These are phyloP conservation scores for Curvularia hawaiiensis DNA, from an alignment of 2,329 filamentous ascomycete species.

Conservation along the genomic window DNA sequence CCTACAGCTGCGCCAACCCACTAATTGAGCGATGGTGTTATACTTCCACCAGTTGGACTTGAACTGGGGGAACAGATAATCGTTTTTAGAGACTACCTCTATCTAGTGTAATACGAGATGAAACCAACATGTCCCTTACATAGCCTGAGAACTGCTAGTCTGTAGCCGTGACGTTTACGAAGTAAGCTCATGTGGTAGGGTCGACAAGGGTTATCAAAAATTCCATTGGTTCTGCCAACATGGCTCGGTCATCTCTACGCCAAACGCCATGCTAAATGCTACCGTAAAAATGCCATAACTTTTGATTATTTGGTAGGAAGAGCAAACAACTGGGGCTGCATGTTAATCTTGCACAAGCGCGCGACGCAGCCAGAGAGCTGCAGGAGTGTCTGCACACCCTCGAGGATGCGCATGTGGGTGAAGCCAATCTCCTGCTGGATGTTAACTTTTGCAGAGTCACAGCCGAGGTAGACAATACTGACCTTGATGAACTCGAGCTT, in stretches of 20 bases:
- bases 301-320: slow-evolving; percentile 34
- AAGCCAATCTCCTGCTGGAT: slow-evolving; percentile 80
- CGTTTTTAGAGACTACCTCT: background rate
- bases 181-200: background rate
- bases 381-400: slow-evolving; percentile 92
- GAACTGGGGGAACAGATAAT: background rate
- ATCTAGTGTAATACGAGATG: background rate
- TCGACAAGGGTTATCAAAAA: background rate
- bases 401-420: slow-evolving; percentile 98
- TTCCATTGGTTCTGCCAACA: slow-evolving; percentile 14
- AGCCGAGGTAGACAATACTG: slow-evolving; percentile 3
- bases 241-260: slow-evolving; percentile 5
- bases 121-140: background rate
- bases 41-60: too few relatives aligned
- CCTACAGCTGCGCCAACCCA: slow-evolving; percentile 16
- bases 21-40: background rate
- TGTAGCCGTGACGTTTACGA: background rate
- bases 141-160: background rate
- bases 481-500: slow-evolving; percentile 93
- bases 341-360: slow-evolving; percentile 91
- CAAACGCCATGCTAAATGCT: slow-evolving; percentile 44
- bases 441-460: background rate
- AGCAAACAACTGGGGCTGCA: slow-evolving; percentile 84
- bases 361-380: slow-evolving; percentile 93
- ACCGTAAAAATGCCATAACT: background rate